Conservation (phyloP, 768 basidiomycete species). For the Tephrocybe sp. region DNA sequence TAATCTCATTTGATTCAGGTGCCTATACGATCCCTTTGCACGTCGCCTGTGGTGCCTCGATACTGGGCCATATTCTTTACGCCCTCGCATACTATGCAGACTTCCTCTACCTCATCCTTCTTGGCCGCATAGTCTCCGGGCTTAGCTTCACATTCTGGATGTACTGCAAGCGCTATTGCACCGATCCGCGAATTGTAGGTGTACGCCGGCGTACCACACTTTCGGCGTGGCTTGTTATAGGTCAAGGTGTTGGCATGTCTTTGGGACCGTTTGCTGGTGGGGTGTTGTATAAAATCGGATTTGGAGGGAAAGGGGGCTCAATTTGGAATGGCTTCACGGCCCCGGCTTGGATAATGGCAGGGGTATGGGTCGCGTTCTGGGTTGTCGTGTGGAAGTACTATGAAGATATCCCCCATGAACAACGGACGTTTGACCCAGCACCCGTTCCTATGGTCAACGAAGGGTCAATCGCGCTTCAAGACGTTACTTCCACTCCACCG, state of each 20-base stretch:
- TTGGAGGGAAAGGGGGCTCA: conserved; percentile 31
- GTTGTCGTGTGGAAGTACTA: conserved; percentile 16
- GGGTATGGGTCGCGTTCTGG: conserved; percentile 55
- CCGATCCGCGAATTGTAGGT: conserved; percentile 69
- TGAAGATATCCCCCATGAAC: conserved; percentile 9
- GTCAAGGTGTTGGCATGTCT: conserved; percentile 62
- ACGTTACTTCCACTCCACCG: conserved; percentile 2
- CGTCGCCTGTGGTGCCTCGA: conserved; percentile 49
- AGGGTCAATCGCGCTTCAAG: conserved; percentile 2
- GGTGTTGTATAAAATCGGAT: conserved; percentile 60
- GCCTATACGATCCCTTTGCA: conserved; percentile 54
- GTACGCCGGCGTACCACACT: conserved; percentile 61
- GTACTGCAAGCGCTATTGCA: conserved; percentile 70
- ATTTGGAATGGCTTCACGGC: conserved; percentile 71
- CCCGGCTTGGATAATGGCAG: conserved; percentile 66
- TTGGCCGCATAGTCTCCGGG: conserved; percentile 67
- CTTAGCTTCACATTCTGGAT: conserved; percentile 63
- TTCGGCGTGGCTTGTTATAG: conserved; percentile 61
- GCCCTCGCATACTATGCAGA: conserved; percentile 58
- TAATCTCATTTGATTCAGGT: conserved; percentile 32
- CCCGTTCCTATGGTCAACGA: neutral
- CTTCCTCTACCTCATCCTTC: conserved; percentile 68
- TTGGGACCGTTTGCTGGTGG: conserved; percentile 67
- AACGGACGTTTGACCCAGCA: neutral
- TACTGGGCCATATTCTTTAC: conserved; percentile 61